Percentiles rank a stretch among this genome's conserved stretches.
These are phyloP conservation scores for Pleurotus sapidus DNA, from an alignment of 768 basidiomycete species.

Conservation along the genomic window DNA sequence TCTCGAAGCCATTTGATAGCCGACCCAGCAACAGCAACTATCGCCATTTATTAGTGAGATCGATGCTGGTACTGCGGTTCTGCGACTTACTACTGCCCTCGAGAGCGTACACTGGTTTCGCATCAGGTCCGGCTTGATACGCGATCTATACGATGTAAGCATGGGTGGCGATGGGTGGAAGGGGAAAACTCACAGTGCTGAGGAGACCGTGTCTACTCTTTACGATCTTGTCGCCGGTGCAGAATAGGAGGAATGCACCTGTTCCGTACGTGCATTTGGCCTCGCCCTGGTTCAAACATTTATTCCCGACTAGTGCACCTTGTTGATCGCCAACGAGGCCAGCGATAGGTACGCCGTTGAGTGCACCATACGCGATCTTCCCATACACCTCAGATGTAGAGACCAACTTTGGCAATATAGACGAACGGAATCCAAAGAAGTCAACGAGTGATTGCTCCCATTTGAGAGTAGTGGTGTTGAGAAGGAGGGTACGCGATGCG, in stretches of 20 bases:
- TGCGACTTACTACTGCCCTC: conserved; percentile 82
- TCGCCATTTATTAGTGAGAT: not conserved
- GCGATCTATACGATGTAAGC: conserved; percentile 57
- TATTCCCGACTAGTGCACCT: conserved; percentile 94
- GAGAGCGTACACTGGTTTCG: conserved; percentile 86
- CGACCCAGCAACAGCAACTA: conserved; percentile 92
- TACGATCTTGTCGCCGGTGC: conserved; percentile 86
- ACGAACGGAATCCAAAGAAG: conserved; percentile 81
- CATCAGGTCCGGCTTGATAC: conserved; percentile 78
- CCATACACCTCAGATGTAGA: conserved; percentile 95
- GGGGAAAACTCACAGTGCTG: conserved; percentile 76
- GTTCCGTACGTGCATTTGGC: conserved; percentile 99
- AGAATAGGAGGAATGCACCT: conserved; percentile 94
- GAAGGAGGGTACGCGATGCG: conserved; percentile 91
- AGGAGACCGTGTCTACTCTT: conserved; percentile 84
- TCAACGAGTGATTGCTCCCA: conserved; percentile 84
- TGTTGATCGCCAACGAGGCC: conserved; percentile 99
- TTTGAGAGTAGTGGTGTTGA: conserved; percentile 75
- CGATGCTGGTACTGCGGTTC: not conserved
- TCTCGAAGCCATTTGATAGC: conserved; percentile 98
- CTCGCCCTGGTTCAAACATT: conserved; percentile 86
- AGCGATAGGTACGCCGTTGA: conserved; percentile 79
- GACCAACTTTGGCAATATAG: conserved; percentile 82
- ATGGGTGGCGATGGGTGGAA: too few species aligned
- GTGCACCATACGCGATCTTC: conserved; percentile 58